Percentiles rank a stretch among this genome's conserved stretches.
phyloP scores from a whole-genome alignment of 2,329 filamentous ascomycete species.

The Cadophora gregata region DNA sequence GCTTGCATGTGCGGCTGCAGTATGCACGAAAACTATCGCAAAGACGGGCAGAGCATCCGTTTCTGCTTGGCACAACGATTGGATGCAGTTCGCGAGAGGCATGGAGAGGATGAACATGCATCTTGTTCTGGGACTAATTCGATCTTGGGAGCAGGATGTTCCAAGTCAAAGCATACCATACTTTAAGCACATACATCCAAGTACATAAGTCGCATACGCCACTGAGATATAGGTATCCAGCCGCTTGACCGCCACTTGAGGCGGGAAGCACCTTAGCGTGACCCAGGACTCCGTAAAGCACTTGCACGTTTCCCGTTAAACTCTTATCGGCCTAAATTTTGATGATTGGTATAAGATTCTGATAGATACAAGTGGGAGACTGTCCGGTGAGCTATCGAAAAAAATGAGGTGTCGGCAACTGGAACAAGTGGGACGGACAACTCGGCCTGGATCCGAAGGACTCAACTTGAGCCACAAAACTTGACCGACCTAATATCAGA shows the following conservation, averaged over 20 bases:
- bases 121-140: background rate
- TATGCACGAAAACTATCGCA: background rate
- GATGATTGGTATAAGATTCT: background rate
- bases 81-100: background rate
- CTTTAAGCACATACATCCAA: background rate
- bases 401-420: background rate
- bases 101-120: background rate
- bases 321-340: background rate
- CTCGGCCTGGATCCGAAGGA: background rate
- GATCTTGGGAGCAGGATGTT: background rate
- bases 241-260: slow-evolving; percentile 14
- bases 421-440: background rate
- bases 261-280: background rate
- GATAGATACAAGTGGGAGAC: background rate
- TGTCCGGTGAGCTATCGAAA: background rate
- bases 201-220: background rate
- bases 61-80: background rate
- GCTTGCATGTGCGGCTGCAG: background rate
- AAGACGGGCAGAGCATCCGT: slow-evolving; percentile 9
- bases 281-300: background rate
- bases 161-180: background rate
- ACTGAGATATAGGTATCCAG: background rate
- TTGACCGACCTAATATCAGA: background rate
- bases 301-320: background rate
- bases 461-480: background rate